Conservation (phyloP, 495 filamentous ascomycete species). For the Pseudevernia furfuracea region DNA sequence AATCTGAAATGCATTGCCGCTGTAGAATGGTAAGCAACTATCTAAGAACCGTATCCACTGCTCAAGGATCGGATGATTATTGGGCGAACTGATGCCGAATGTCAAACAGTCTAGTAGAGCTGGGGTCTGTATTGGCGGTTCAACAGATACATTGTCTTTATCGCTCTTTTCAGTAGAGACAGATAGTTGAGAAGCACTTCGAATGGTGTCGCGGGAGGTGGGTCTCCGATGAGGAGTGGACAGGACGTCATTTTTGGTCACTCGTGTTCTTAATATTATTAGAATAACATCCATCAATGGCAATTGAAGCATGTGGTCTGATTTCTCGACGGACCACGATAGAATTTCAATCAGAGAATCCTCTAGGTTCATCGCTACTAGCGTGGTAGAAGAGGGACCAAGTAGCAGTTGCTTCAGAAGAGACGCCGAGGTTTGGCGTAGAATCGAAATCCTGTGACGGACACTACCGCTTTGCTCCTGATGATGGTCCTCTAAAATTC, state of each 20-base stretch:
- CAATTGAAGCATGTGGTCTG: constrained; percentile 61
- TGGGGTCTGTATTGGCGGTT: constrained; percentile 51
- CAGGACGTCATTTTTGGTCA: constrained; percentile 31
- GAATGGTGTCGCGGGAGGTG: constrained; percentile 39
- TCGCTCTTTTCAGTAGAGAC: constrained; percentile 43
- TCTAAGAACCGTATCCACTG: constrained; percentile 86
- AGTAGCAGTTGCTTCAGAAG: constrained; percentile 39
- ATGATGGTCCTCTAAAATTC: constrained; percentile 6
- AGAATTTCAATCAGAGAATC: constrained; percentile 63
- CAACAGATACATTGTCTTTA: constrained; percentile 31
- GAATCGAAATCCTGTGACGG: constrained; percentile 5
- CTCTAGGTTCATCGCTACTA: constrained; percentile 67
- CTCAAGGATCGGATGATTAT: constrained; percentile 70
- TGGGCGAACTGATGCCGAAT: constrained; percentile 67
- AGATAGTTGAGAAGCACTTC: constrained; percentile 42
- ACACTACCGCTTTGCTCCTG: constrained; percentile 1
- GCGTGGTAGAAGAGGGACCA: constrained; percentile 58
- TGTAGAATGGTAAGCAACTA: constrained; percentile 75
- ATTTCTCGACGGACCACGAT: constrained; percentile 50
- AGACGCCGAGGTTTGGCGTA: constrained; percentile 63
- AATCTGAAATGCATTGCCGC: constrained; percentile 77
- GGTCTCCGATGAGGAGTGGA: constrained; percentile 39
- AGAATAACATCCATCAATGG: constrained; percentile 68
- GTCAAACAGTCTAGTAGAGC: constrained; percentile 75
- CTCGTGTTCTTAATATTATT: constrained; percentile 58